Evolutionary conservation across 1,284 basidiomycete genomes (phyloP), one percentile per base, ranked within the genome.

Genomic region (Microbotryum silenes-acaulis): DNA sequence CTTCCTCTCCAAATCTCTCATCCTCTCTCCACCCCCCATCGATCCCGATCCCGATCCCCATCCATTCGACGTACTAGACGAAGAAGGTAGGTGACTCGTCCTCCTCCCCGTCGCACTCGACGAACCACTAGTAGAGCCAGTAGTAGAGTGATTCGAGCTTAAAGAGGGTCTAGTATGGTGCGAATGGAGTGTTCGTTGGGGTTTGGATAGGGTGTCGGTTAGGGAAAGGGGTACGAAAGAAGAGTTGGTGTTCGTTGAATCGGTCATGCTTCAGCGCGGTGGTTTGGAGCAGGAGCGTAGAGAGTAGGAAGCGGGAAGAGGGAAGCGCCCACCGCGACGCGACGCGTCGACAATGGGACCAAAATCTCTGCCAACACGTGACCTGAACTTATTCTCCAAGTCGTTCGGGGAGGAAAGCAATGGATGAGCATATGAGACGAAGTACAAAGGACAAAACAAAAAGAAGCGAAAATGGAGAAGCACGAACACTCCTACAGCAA

Each of bases 201-300:
- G 45, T 46, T 48, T 20, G 0, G 59, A 51, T 25, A 67, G 25
- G 5, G 66, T 64, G 54, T 67, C 66, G 1, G 54, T 21, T 6
- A 67, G 57, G 18, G 61, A 63, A 12, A 62, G 18, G 1, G 66
- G 63, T 3, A 63, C 59, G 56, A 62, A 67, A 12, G 29, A 27
- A 0, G 37, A 42, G 37, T 9, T 16, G 16, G 37, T 9, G 37
- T 4, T 16, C 9, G 16, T 14, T 9, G 37, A 6, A 18, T 42
- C 37, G 37, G 12, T 42, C 37, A 42, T 42, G 16, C 9, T 42
- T 12, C 12, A 42, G 12, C 14, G 12, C 16, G 12, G 37, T 42
- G 37, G 37, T 14, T 42, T 16, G 37, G 37, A 42, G 10, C 5
- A 42, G 37, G 14, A 42, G 14, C 9, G 31, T 6, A 4, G n/a